Percentiles rank a stretch among this genome's conserved stretches.
Conservation (phyloP, 1,284 basidiomycete species). For the Malassezia globosa region DNA sequence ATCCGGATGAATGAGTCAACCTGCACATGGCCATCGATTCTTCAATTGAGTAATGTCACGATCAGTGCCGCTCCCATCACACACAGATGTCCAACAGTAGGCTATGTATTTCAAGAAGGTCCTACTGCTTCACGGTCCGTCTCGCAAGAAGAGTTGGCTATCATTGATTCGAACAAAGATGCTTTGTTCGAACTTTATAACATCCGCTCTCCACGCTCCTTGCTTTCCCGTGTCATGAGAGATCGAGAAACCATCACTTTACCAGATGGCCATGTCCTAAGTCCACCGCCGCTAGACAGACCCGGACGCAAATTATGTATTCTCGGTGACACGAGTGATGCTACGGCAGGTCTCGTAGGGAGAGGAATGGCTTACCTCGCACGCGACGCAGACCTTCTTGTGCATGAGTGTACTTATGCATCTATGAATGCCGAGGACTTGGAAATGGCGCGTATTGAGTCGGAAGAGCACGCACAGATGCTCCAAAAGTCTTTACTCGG, state of each 20-base stretch:
- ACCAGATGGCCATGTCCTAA: slow-evolving; percentile 32
- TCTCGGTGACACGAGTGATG: slow-evolving; percentile 42
- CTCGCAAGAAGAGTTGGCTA: slow-evolving; percentile 20
- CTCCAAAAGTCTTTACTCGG: neutral
- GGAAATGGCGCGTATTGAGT: slow-evolving; percentile 18
- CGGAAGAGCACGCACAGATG: neutral
- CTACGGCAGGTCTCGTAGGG: slow-evolving; percentile 18
- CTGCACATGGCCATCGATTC: slow-evolving; percentile 31
- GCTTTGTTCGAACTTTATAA: slow-evolving; percentile 25
- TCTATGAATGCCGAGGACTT: slow-evolving; percentile 28
- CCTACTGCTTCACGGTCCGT: slow-evolving; percentile 20
- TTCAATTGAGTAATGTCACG: slow-evolving; percentile 19
- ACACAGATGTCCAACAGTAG: slow-evolving; percentile 40
- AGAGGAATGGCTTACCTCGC: slow-evolving; percentile 22
- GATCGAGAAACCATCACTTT: slow-evolving; percentile 26
- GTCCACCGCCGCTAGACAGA: slow-evolving; percentile 32
- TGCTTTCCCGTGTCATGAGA: slow-evolving; percentile 24
- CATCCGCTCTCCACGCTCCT: slow-evolving; percentile 34
- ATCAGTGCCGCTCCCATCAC: slow-evolving; percentile 41
- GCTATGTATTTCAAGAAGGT: slow-evolving; percentile 37
- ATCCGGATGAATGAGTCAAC: slow-evolving; percentile 27
- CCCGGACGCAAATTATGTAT: slow-evolving; percentile 39
- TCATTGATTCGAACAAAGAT: slow-evolving; percentile 28
- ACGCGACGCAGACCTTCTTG: slow-evolving; percentile 30
- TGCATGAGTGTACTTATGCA: slow-evolving; percentile 44